Base-by-base conservation (phyloP, 306 rosid species). In the Amphicarpaea edgeworthii region DNA sequence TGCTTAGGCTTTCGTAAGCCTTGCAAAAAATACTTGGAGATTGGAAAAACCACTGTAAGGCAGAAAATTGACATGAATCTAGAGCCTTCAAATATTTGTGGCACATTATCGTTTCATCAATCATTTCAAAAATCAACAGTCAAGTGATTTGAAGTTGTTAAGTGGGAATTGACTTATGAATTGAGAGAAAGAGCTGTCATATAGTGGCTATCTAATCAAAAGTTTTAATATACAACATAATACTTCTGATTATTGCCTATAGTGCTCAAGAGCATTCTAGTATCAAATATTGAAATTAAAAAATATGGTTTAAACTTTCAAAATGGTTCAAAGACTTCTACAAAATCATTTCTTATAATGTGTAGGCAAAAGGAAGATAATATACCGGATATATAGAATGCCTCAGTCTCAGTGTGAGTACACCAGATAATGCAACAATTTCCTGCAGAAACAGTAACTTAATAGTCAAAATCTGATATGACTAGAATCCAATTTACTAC, bases 401-500 rank as follows among this genome's bases (percentile, higher is more conserved):
- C n/a, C n/a, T n/a, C n/a, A n/a, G n/a, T n/a, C n/a, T n/a, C n/a
- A n/a, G n/a, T n/a, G n/a, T n/a, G n/a, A n/a, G n/a, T n/a, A n/a
- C n/a, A n/a, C n/a, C n/a, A n/a, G n/a, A 96, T 80, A 96, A 81
- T 54, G 96, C 99, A 82, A 92, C 99, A 78, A 96, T 92, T 89
- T 96, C 98, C 99, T 96, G 83, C 76, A 84, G 63, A 84, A 45
- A 34, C 75, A 81, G 50, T 46, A 79, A 62, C 46, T 59, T 64
- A 53, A 69, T 70, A 15, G 77, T 79, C 67, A 83, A 60, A 61
- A 72, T 80, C 67, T 34, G 37, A 81, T 41, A 69, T 23, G 40
- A 53, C 59, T 7, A 41, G 59, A 28, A 73, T 45, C 70, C 8
- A 78, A 41, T 41, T 49, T 41, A 38, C 32, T 3, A 34, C 64